Base-by-base conservation (phyloP, 164 flowering plant genomes). In the Vitis labrusca region DNA sequence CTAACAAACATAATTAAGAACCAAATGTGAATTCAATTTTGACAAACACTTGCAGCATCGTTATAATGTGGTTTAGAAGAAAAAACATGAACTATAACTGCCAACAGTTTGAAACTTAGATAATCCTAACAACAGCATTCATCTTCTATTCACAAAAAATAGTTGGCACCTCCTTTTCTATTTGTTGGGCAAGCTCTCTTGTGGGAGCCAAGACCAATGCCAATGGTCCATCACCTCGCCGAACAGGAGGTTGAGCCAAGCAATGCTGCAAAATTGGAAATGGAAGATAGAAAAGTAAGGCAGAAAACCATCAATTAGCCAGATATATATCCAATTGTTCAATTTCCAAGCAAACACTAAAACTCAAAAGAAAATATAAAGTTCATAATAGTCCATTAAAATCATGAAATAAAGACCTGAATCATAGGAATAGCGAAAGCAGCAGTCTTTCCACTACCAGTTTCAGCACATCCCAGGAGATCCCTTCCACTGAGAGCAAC, bases 371-470 rank as follows among this genome's bases (percentile, higher is more conserved):
- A 64, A 51, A 44, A 47, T 19, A n/a, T 16, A n/a, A 16, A 16
- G 60, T 8, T 65, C 11, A 44, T 10, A 57, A 48, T 15, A 7
- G 14, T 15, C 12, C 27, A 13, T 30, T 8, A 59, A 50, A 44
- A 50, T 5, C 9, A 65, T 47, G 14, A 49, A 30, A 52, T 27
- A 11, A 37, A 51, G 2, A 85, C 91, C 88, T 87, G 88, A 73
- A 88, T 86, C 89, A 88, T 86, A 13, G 92, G 90, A 66, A 88
- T 81, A 11, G 83, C 5, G 59, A 86, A 88, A 17, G 92, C 90
- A 78, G 92, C 92, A 48, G 93, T 89, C 77, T 89, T 89, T 5
- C 93, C 92, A 68, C 85, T 81, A 23, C 92, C 92, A 66, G 92
- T 88, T 76, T 86, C 86, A 49, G 92, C 92, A 75, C 87, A 82